Conservation (phyloP, 345 rosid genomes). For the Camelina sativa region DNA sequence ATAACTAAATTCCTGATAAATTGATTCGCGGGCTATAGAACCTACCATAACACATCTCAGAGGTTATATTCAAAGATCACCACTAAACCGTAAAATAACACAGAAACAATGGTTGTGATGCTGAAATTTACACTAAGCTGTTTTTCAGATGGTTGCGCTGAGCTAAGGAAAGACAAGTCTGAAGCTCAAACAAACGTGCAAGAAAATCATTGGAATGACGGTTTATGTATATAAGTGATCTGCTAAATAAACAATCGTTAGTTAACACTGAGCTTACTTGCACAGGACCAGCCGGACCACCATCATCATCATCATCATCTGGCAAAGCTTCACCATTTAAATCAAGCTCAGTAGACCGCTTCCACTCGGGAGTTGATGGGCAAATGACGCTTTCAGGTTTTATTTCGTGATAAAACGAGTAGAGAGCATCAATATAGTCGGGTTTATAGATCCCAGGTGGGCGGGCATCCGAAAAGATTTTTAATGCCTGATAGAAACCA, state of each 20-base stretch:
- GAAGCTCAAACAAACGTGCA: not conserved
- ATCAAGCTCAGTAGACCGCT: slow-evolving; percentile 90
- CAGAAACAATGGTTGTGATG: slow-evolving; percentile 16
- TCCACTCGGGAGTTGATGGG: slow-evolving; percentile 98
- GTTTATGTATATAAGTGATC: slow-evolving; percentile 1
- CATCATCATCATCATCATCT: slow-evolving; percentile 50
- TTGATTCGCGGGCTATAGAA: not conserved
- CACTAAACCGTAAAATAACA: not conserved
- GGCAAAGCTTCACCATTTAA: slow-evolving; percentile 90
- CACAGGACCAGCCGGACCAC: slow-evolving; percentile 40
- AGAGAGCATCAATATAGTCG: slow-evolving; percentile 83
- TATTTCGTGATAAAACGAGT: slow-evolving; percentile 88
- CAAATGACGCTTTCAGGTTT: slow-evolving; percentile 72
- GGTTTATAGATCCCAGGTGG: slow-evolving; percentile 98
- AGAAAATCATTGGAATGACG: slow-evolving; percentile 12
- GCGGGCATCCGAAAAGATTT: slow-evolving; percentile 80
- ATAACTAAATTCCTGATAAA: slow-evolving; percentile 9
- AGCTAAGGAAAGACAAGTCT: slow-evolving; percentile 7
- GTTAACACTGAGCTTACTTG: slow-evolving; percentile 32
- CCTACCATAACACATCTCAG: slow-evolving; percentile 24
- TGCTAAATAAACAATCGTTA: slow-evolving; percentile 7
- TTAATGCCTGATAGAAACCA: slow-evolving; percentile 68
- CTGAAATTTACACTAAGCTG: not conserved
- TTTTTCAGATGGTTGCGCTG: slow-evolving; percentile 7
- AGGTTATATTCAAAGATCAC: slow-evolving; percentile 22